Percentiles rank a stretch among this genome's conserved stretches.
Conservation (phyloP, 768 basidiomycete species). For the Cystofilobasidium ferigula region DNA sequence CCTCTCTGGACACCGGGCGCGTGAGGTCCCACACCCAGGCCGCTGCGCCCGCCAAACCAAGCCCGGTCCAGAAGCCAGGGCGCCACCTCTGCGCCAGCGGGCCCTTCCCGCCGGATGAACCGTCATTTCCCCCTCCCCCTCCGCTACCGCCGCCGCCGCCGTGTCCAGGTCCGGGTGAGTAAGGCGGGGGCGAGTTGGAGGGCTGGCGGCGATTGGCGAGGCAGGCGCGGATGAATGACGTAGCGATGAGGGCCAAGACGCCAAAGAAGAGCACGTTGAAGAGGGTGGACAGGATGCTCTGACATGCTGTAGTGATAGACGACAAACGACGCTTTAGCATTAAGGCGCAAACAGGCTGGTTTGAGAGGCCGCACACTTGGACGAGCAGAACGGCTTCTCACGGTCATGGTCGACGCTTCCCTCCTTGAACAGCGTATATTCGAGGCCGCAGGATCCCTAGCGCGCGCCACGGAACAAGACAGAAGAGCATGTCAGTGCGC, state of each 20-base stretch:
- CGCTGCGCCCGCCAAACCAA: slow-evolving; percentile 6
- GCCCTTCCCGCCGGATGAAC: neutral
- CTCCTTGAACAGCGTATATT: slow-evolving; percentile 67
- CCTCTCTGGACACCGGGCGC: neutral
- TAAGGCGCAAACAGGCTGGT: no score
- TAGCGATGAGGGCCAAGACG: slow-evolving; percentile 19
- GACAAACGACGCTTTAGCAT: no score
- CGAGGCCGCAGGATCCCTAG: slow-evolving; percentile 67
- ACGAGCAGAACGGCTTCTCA: neutral
- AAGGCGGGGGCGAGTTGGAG: slow-evolving; percentile 15
- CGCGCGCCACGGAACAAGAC: slow-evolving; percentile 32
- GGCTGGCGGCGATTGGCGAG: neutral
- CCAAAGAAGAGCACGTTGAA: slow-evolving; percentile 17
- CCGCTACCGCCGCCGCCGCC: neutral
- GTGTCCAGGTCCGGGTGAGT: neutral
- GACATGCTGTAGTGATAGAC: neutral
- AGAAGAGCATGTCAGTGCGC: neutral
- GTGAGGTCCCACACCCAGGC: slow-evolving; percentile 1
- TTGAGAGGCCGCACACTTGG: neutral
- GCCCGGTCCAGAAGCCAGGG: slow-evolving; percentile 11
- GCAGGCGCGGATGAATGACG: slow-evolving; percentile 11
- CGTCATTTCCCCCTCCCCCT: neutral
- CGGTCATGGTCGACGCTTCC: slow-evolving; percentile 27
- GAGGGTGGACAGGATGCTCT: neutral
- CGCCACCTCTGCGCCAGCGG: neutral